Base-by-base conservation (phyloP, 768 basidiomycete species). In the Tricholoma terreum region DNA sequence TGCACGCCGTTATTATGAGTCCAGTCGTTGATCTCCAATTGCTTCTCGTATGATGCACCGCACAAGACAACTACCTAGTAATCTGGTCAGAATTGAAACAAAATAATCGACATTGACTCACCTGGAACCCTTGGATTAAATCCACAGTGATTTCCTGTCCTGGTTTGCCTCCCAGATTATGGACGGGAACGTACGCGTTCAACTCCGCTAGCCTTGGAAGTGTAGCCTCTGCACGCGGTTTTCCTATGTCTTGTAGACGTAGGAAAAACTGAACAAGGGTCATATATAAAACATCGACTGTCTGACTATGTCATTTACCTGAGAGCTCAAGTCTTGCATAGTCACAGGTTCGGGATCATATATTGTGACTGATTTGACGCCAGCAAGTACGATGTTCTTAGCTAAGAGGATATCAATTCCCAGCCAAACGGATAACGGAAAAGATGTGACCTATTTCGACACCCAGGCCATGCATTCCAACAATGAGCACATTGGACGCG, bases 351-450 rank as follows among this genome's bases (percentile, higher is more conserved):
- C 89, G 8, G 95, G 95, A 73, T 99, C 97, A 68, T 85, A 98
- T 55, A 98, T 81, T 5, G 95, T 95, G 30, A 98, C 96, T 6
- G 92, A 94, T 75, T 97, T 98, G 51, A 99, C 97, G 56, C 97
- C 97, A 50, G 97, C 97, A 54, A 99, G 80, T 55, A 85, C 88
- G 55, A 98, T 80, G 69, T 99, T 93, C 80, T 99, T 99, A 60
- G 97, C 96, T 94, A 63, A 6, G 62, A 35, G 22, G 51, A 15
- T 58, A 60, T 58, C 24, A 50, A 43, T 54, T 22, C 51, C 4
- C 10, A 36, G 51, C 7, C 15, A 62, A 58, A 31, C 40, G 27
- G 22, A 8, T 30, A 52, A 30, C 33, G 19, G 36, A 45, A 55
- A 56, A 35, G 34, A 53, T 59, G 27, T 36, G 58, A 75, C 95